These are phyloP conservation scores for Dujonia santamariae DNA, from an alignment of 1,139 yeast species.

Conservation along the genomic window DNA sequence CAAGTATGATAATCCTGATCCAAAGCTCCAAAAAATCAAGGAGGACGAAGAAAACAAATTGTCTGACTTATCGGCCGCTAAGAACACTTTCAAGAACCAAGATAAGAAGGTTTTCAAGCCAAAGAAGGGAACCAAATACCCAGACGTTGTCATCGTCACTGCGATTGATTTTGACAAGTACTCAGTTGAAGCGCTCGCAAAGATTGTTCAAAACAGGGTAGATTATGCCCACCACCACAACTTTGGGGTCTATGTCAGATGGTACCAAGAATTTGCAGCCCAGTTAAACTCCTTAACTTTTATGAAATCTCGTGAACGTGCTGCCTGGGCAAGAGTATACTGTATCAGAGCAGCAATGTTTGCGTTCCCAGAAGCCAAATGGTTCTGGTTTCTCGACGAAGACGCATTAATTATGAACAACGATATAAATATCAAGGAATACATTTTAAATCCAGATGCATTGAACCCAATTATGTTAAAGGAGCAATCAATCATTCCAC, in stretches of 20 bases:
- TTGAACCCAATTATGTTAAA: constrained; percentile 58
- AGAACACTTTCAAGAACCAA: constrained; percentile 58
- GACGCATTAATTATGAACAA: constrained; percentile 69
- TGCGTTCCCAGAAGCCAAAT: constrained; percentile 80
- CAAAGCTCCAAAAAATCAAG: constrained; percentile 28
- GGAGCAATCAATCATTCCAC: constrained; percentile 69
- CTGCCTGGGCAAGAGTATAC: constrained; percentile 60
- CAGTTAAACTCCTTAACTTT: constrained; percentile 41
- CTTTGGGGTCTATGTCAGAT: constrained; percentile 77
- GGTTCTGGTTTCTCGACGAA: constrained; percentile 83
- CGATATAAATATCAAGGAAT: constrained; percentile 52
- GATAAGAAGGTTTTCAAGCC: constrained; percentile 59
- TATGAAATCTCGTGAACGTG: constrained; percentile 30
- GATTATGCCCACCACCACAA: constrained; percentile 73
- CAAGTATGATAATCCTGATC: constrained; percentile 45
- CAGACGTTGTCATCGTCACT: constrained; percentile 77
- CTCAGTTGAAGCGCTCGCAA: constrained; percentile 56
- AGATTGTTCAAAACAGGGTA: constrained; percentile 74
- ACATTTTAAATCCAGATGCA: constrained; percentile 53
- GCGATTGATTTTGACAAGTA: constrained; percentile 73
- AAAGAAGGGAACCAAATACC: constrained; percentile 38
- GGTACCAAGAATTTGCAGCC: constrained; percentile 79
- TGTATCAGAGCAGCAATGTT: constrained; percentile 77
- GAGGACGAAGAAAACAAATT: constrained; percentile 40
- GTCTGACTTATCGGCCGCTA: constrained; percentile 43